phyloP scores from a whole-genome alignment of 345 rosid species.

The Pseudoturritis turrita region DNA sequence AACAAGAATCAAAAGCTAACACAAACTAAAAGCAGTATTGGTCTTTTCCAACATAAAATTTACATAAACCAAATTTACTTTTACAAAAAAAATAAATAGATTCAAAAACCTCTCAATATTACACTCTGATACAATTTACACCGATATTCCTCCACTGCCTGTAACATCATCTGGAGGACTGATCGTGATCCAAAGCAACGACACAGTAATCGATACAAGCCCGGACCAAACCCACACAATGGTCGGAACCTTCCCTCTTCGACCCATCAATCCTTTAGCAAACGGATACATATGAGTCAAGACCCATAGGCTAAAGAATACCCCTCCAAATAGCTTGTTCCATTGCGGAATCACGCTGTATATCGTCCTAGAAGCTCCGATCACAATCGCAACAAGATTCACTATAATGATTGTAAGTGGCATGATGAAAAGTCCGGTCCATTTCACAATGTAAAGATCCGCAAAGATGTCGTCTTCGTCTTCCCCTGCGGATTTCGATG shows the following conservation, averaged over 20 bases:
- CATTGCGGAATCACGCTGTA: slow-evolving; percentile 88
- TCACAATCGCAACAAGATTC: slow-evolving; percentile 63
- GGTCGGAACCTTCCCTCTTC: slow-evolving; percentile 81
- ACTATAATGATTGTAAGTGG: slow-evolving; percentile 74
- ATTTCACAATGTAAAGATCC: slow-evolving; percentile 77
- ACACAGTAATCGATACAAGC: slow-evolving; percentile 60
- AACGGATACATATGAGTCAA: slow-evolving; percentile 84
- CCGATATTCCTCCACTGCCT: slow-evolving; percentile 26
- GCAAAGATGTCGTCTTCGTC: slow-evolving; percentile 74
- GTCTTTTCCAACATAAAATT: slow-evolving; percentile 13
- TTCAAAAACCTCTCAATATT: background rate
- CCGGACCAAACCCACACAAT: slow-evolving; percentile 85
- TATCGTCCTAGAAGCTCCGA: slow-evolving; percentile 61
- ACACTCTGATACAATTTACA: slow-evolving; percentile 16
- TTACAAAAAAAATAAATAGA: background rate
- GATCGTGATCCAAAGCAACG: slow-evolving; percentile 71
- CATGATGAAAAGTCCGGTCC: slow-evolving; percentile 83
- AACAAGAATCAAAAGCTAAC: background rate
- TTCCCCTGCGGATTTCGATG: slow-evolving; percentile 63
- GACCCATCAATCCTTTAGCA: slow-evolving; percentile 77
- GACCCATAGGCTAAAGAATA: slow-evolving; percentile 87
- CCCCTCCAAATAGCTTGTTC: slow-evolving; percentile 80
- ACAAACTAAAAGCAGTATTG: background rate
- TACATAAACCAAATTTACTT: slow-evolving; percentile 26
- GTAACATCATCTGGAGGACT: slow-evolving; percentile 49